These are phyloP conservation scores for Cordyceps pruinosa DNA, from an alignment of 2,329 filamentous ascomycete genomes.

Conservation along the genomic window DNA sequence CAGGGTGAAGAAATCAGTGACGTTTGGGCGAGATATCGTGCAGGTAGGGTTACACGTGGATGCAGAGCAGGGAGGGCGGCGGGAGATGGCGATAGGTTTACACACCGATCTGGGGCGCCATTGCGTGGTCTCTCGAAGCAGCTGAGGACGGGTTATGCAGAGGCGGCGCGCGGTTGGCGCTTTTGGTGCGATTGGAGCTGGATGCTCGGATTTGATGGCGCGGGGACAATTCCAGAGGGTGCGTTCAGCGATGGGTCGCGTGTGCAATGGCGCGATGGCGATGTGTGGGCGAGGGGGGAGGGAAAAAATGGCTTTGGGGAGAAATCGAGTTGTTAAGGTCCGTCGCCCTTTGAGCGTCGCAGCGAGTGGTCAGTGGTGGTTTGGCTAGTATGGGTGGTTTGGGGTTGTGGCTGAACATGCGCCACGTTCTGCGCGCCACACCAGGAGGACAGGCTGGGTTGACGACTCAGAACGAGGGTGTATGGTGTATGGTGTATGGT, in stretches of 20 bases:
- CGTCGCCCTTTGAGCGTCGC: constrained; percentile 3
- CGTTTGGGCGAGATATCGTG: background rate
- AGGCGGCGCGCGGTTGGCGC: background rate
- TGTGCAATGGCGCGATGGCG: background rate
- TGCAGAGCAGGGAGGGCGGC: background rate
- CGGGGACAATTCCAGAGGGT: background rate
- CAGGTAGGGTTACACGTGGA: background rate
- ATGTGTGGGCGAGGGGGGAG: constrained; percentile 5
- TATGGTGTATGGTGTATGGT: too few species aligned
- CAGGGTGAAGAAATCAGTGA: constrained; percentile 1
- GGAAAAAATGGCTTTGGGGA: constrained; percentile 5
- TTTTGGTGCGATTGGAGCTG: background rate
- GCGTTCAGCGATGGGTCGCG: background rate
- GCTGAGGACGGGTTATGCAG: background rate
- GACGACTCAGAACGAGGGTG: too few species aligned
- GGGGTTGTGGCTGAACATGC: background rate
- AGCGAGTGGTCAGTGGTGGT: background rate
- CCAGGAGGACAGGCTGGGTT: too few species aligned
- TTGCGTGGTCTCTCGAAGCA: constrained; percentile 4
- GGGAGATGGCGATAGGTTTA: constrained; percentile 8
- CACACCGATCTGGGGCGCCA: constrained; percentile 18
- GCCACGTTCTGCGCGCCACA: too few species aligned
- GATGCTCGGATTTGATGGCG: background rate
- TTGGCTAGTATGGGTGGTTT: background rate
- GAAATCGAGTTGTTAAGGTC: background rate